Evolutionary conservation across 2,329 filamentous ascomycete species (phyloP).

Genomic region (Pseudocercospora cruenta): DNA sequence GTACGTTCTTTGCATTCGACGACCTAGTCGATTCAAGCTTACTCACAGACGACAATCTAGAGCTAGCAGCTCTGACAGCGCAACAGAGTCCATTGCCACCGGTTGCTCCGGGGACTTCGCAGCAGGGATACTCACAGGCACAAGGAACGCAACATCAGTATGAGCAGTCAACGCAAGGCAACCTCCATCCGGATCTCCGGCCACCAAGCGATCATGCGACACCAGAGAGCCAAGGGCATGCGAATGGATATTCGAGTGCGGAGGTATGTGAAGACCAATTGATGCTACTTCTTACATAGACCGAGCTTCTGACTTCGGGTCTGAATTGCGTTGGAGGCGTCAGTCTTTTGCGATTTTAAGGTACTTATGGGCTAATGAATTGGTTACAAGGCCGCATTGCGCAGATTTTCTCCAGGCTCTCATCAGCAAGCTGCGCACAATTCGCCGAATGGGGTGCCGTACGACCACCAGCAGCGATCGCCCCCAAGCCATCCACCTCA

Average conservation of each 20-base stretch:
- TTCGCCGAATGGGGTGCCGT: neutral
- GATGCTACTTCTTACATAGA: neutral
- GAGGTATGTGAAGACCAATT: conserved; percentile 1
- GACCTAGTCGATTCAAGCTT: conserved; percentile 32
- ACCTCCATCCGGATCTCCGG: conserved; percentile 41
- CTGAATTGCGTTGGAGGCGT: neutral
- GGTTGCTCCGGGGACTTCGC: conserved; percentile 13
- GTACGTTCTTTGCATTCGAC: conserved; percentile 33
- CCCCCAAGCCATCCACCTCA: conserved; percentile 5
- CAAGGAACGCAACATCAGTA: conserved; percentile 14
- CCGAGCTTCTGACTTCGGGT: neutral
- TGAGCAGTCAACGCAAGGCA: conserved; percentile 24
- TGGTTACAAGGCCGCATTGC: neutral
- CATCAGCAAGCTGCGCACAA: conserved; percentile 6
- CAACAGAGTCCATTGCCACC: conserved; percentile 49
- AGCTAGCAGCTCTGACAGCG: conserved; percentile 52
- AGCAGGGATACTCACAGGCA: conserved; percentile 13
- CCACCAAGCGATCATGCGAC: conserved; percentile 26
- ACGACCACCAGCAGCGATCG: conserved; percentile 13
- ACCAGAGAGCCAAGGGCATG: conserved; percentile 10
- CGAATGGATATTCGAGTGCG: neutral
- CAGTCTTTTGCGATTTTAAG: neutral
- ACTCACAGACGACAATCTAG: conserved; percentile 40
- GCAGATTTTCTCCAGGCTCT: conserved; percentile 27
- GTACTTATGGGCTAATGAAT: conserved; percentile 5